Conservation (phyloP, 352 stramenopile genomes). For the Globisporangium paroecandrum region DNA sequence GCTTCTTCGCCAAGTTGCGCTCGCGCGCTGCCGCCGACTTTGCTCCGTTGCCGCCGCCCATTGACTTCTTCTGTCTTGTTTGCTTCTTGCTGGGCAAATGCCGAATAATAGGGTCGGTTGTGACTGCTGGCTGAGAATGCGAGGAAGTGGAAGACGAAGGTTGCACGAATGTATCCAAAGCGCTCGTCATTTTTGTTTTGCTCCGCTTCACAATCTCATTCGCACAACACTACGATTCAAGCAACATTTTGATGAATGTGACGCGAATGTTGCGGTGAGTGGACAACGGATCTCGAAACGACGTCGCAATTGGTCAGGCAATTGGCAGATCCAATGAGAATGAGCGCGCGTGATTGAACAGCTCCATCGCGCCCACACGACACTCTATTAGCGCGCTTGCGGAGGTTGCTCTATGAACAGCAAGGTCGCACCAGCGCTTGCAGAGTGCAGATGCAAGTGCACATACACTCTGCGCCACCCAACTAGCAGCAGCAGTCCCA, state of each 20-base stretch:
- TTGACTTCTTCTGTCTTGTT: conserved; percentile 12
- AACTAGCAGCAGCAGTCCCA: background rate
- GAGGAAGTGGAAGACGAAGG: background rate
- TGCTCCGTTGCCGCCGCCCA: conserved; percentile 82
- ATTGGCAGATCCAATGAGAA: background rate
- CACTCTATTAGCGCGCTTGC: background rate
- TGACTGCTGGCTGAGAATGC: background rate
- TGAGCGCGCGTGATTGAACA: background rate
- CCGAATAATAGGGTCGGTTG: background rate
- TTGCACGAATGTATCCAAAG: background rate
- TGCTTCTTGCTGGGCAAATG: conserved; percentile 3
- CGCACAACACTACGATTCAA: background rate
- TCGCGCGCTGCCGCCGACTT: conserved; percentile 80
- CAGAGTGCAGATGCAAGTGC: background rate
- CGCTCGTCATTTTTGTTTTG: background rate
- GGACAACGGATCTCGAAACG: background rate
- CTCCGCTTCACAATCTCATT: background rate
- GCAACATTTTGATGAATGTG: background rate
- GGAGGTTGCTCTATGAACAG: background rate
- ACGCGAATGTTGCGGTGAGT: background rate
- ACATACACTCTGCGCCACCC: background rate
- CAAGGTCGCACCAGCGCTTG: background rate
- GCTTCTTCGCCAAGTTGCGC: conserved; percentile 84
- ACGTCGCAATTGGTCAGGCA: background rate
- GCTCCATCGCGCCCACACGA: background rate